Evolutionary conservation across 768 basidiomycete species (phyloP), one percentile per base, ranked within the genome.

Genomic region (Naematelia encephala): DNA sequence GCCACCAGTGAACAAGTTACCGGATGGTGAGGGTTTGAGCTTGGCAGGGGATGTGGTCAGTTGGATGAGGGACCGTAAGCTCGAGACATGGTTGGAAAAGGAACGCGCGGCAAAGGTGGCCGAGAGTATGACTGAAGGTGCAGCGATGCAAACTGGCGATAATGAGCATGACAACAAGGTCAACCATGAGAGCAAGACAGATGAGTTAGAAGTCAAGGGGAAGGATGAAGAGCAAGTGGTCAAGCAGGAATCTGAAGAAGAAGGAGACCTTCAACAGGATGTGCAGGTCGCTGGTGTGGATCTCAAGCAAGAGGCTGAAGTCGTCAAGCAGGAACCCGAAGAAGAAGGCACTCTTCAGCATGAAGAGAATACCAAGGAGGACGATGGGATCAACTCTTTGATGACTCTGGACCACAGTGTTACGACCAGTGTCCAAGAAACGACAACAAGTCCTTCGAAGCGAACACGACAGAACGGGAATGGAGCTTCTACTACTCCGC

Each of bases 41-140:
- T 30, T 77, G 29, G 76, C 76, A 0, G 76, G 76, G 13, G 69
- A 74, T 14, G 69, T 77, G 0, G 66, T 75, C 29, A 73, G 70
- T 50, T 74, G 72, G 67, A 71, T 77, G 66, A 66, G 53, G 59
- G 73, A 74, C 29, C 64, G 63, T 45, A 67, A 64, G 56, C 66
- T 70, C 12, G 72, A 73, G 30, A 47, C 59, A 5, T 75, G 74
- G 74, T 45, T 68, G 53, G 63, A 51, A 28, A 57, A n/a, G n/a
- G n/a, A 59, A 59, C 34, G 34, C 8, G 34, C 34, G 16, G 34
- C 34, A 8, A 39, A 8, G 34, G 34, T 16, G 16, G 54, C 52
- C 53, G 39, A 53, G 49, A 14, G 21, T 12, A 42, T 21, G 46
- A 26, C 4, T 10, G 25, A 27, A 28, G 51, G 43, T 10, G 46